Percentiles rank a stretch among this genome's conserved stretches.
These are phyloP conservation scores for Brassica balearica DNA, from an alignment of 441 rosid genomes.

Conservation along the genomic window DNA sequence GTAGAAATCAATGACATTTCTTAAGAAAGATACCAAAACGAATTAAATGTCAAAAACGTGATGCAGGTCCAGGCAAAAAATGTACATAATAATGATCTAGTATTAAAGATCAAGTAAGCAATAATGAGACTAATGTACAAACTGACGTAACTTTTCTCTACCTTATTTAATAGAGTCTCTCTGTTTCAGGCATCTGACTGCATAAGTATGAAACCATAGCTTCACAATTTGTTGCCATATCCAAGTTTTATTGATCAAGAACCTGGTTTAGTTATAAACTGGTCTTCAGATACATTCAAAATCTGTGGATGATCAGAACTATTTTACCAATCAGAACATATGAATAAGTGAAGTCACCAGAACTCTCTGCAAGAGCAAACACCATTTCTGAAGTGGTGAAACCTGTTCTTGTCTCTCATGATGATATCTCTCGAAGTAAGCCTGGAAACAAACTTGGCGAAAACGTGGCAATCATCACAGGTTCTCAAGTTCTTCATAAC, in stretches of 20 bases:
- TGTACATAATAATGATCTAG: conserved; percentile 11
- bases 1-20: background rate
- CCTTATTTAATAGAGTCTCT: conserved; percentile 19
- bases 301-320: conserved; percentile 25
- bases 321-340: conserved; percentile 19
- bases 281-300: conserved; percentile 8
- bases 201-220: conserved; percentile 14
- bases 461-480: conserved; percentile 57
- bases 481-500: conserved; percentile 55
- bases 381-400: conserved; percentile 56
- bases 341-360: conserved; percentile 45
- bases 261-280: conserved; percentile 18
- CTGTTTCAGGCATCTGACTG: conserved; percentile 26
- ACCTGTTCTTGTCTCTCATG: conserved; percentile 57
- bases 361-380: conserved; percentile 56
- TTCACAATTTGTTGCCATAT: conserved; percentile 24
- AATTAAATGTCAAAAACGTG: conserved; percentile 1
- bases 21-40: conserved; percentile 25
- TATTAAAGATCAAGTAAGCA: conserved; percentile 10
- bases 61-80: background rate
- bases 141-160: conserved; percentile 14
- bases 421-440: conserved; percentile 47
- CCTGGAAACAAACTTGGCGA: conserved; percentile 50
- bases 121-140: background rate
- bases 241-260: conserved; percentile 29